Base-by-base conservation (phyloP, 306 rosid species). In the Dalbergia oliveri region DNA sequence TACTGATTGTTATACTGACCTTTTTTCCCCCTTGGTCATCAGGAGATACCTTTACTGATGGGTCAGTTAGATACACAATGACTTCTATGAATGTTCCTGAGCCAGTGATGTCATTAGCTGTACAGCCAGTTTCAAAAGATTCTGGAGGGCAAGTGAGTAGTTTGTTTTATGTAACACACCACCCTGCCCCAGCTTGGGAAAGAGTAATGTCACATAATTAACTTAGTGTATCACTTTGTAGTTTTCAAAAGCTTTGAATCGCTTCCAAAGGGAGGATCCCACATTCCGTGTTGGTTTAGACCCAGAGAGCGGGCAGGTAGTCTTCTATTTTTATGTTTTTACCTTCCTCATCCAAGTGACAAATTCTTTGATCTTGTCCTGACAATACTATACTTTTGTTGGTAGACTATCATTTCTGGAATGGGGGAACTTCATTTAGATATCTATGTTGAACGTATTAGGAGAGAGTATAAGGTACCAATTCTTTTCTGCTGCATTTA, bases 371-470 rank as follows among this genome's bases (percentile, higher is more conserved):
- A 84, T 65, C 79, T 21, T 72, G 37, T 37, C 53, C 12, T 82
- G 81, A 33, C 61, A 66, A 56, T 76, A 33, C 31, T 78, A 47
- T 70, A 43, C 60, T 54, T 39, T 68, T 78, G 78, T 83, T 58
- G 73, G 43, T 76, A 95, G 99, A 95, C 99, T 15, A 95, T 95
- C 83, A 95, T 95, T 79, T 95, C 99, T 39, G 98, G 98, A 80
- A 95, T 95, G 99, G 99, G 99, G 72, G 99, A 95, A 85, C 86
- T 95, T 84, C 99, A 95, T 87, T 90, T 95, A 85, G 99, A 95
- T 77, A 86, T 95, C 75, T 95, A 95, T 72, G 98, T 95, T 74
- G 99, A 95, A 82, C 97, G 99, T 81, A 95, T 95, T 35, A 86
- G 82, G 87, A 87, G 99, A 84, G 99, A 95, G 87, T 93, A 95